Conservation (phyloP, 2,329 filamentous ascomycete species). For the Colletotrichum sansevieriae region DNA sequence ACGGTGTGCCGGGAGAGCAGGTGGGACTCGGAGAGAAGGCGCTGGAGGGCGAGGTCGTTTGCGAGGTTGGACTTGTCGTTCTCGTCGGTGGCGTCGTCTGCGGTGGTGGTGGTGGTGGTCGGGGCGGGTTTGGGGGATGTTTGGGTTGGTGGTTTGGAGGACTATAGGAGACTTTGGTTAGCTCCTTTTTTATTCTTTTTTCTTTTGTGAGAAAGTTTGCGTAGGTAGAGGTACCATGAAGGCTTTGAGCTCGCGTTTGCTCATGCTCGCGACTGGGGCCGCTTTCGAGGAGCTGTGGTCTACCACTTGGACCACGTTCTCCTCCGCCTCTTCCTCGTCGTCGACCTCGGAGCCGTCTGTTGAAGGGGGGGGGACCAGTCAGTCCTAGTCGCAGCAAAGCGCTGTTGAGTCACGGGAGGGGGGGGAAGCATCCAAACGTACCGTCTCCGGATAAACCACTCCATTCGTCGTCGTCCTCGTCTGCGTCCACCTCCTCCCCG, state of each 20-base stretch:
- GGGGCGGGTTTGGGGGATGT: slow-evolving; percentile 45
- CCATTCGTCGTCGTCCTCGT: slow-evolving; percentile 67
- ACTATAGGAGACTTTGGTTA: slow-evolving; percentile 46
- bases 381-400: too few species aligned
- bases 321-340: slow-evolving; percentile 45
- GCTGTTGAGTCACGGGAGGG: too few species aligned
- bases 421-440: neutral
- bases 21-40: slow-evolving; percentile 91
- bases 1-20: slow-evolving; percentile 71
- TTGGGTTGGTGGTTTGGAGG: slow-evolving; percentile 63
- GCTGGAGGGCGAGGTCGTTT: slow-evolving; percentile 92
- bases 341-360: slow-evolving; percentile 35
- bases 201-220: slow-evolving; percentile 10
- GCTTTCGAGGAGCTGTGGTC: slow-evolving; percentile 65
- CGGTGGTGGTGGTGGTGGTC: slow-evolving; percentile 47
- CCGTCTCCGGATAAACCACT: slow-evolving; percentile 69
- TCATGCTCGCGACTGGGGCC: slow-evolving; percentile 60
- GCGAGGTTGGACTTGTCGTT: slow-evolving; percentile 80
- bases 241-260: slow-evolving; percentile 78
- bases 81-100: slow-evolving; percentile 57
- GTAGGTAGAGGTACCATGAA: slow-evolving; percentile 73
- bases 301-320: slow-evolving; percentile 68
- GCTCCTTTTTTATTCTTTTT: slow-evolving; percentile 7
- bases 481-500: slow-evolving; percentile 49
- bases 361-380: neutral